Evolutionary conservation across 2,329 filamentous ascomycete genomes (phyloP).

Genomic region (Calonectria fujianensis): DNA sequence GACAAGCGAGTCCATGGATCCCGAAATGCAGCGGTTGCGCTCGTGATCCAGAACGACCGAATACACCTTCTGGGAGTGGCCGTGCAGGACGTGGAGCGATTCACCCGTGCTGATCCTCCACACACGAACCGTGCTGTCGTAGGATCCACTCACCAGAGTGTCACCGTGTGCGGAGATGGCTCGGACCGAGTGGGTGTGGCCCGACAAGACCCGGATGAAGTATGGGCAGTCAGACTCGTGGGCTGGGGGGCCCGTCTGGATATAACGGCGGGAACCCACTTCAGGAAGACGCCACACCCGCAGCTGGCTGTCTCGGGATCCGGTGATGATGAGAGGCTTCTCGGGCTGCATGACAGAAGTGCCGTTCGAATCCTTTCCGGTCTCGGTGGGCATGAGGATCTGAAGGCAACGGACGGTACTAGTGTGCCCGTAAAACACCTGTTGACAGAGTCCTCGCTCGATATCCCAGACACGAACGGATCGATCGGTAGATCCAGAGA

Average conservation of each 20-base stretch:
- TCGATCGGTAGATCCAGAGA: slow-evolving; percentile 96
- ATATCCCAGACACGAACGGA: slow-evolving; percentile 99
- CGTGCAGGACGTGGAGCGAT: slow-evolving; percentile 86
- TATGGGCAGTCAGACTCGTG: slow-evolving; percentile 91
- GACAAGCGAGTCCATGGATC: slow-evolving; percentile 98
- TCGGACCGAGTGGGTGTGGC: slow-evolving; percentile 94
- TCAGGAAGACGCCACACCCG: slow-evolving; percentile 96
- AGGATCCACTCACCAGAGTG: slow-evolving; percentile 97
- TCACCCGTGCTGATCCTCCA: slow-evolving; percentile 99
- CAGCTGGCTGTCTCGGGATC: slow-evolving; percentile 94
- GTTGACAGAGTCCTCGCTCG: slow-evolving; percentile 91
- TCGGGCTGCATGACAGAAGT: slow-evolving; percentile 91
- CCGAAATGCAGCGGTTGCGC: slow-evolving; percentile 96
- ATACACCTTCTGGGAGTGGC: slow-evolving; percentile 95
- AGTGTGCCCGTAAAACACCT: slow-evolving; percentile 97
- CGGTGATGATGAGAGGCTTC: slow-evolving; percentile 96
- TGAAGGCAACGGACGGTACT: slow-evolving; percentile 97
- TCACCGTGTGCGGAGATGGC: slow-evolving; percentile 97
- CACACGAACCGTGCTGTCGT: slow-evolving; percentile 94
- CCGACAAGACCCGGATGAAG: slow-evolving; percentile 89
- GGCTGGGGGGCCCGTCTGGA: slow-evolving; percentile 84
- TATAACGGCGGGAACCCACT: slow-evolving; percentile 84
- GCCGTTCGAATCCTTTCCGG: slow-evolving; percentile 82
- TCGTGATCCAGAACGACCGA: slow-evolving; percentile 95
- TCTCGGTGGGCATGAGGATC: slow-evolving; percentile 90